Conservation (phyloP, 208 protist species). For the Paratrypanosoma confusum region DNA sequence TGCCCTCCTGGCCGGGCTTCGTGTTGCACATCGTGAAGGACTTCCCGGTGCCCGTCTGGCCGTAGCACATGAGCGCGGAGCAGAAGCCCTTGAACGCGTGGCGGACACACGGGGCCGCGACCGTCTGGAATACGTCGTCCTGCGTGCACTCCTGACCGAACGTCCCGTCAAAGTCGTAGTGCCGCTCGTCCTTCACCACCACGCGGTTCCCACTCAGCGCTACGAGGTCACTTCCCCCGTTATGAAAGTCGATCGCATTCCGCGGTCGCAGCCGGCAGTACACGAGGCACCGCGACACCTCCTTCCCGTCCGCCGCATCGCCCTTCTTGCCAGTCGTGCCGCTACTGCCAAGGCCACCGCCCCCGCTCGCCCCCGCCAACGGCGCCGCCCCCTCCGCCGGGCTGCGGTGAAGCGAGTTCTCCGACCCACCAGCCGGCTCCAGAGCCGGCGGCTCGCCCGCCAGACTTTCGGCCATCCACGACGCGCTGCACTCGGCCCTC, state of each 20-base stretch:
- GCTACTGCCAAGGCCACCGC: too few species aligned
- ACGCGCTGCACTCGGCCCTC: too few species aligned
- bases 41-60: slow-evolving; percentile 88
- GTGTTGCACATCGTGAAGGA: slow-evolving; percentile 88
- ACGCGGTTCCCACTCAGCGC: slow-evolving; percentile 40
- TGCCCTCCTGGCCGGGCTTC: slow-evolving; percentile 56
- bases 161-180: slow-evolving; percentile 79
- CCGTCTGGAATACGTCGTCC: slow-evolving; percentile 62
- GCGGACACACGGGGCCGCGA: slow-evolving; percentile 66
- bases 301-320: too few species aligned
- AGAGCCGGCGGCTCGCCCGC: too few species aligned
- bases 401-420: too few species aligned
- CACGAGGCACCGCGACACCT: slow-evolving; percentile 65
- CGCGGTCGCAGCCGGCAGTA: slow-evolving; percentile 65
- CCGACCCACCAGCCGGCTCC: too few species aligned
- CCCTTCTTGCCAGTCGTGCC: too few species aligned
- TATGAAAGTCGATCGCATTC: slow-evolving; percentile 60
- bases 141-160: slow-evolving; percentile 63
- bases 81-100: slow-evolving; percentile 84
- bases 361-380: too few species aligned
- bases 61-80: slow-evolving; percentile 86
- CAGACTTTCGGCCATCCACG: too few species aligned
- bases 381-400: too few species aligned
- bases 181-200: slow-evolving; percentile 63
- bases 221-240: slow-evolving; percentile 44